A percentile compares a stretch with the other conserved stretches of the same genome.
phyloP scores from a whole-genome alignment of 2,329 filamentous ascomycete genomes.

The Aspergillus versicolor region DNA sequence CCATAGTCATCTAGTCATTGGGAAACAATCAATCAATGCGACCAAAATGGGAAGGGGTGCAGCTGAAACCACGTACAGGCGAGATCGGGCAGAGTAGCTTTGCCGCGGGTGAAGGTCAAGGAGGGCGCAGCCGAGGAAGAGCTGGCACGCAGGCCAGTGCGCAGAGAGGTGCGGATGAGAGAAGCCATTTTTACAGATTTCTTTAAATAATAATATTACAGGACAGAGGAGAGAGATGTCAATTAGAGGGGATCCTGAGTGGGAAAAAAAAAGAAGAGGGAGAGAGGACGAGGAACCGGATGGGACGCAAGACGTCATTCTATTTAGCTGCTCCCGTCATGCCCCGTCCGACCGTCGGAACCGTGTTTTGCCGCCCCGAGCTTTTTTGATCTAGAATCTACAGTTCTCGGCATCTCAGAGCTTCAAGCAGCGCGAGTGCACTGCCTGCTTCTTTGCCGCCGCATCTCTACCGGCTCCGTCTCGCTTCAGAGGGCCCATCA shows the following conservation, averaged over 20 bases:
- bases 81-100: slow-evolving; percentile 91
- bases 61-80: slow-evolving; percentile 56
- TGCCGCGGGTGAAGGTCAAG: slow-evolving; percentile 77
- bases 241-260: slow-evolving; percentile 8
- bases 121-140: slow-evolving; percentile 61
- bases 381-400: slow-evolving; percentile 7
- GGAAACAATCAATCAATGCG: neutral
- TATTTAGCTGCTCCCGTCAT: slow-evolving; percentile 10
- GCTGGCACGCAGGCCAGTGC: slow-evolving; percentile 69
- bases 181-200: slow-evolving; percentile 62
- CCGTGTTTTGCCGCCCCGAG: slow-evolving; percentile 23
- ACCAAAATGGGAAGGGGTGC: neutral
- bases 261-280: slow-evolving; percentile 6
- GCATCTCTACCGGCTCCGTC: neutral
- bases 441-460: neutral
- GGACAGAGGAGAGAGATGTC: slow-evolving; percentile 2
- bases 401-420: neutral
- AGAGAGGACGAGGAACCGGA: slow-evolving; percentile 13
- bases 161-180: slow-evolving; percentile 70
- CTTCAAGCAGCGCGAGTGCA: neutral
- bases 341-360: slow-evolving; percentile 16
- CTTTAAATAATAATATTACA: slow-evolving; percentile 9
- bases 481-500: slow-evolving; percentile 15
- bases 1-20: slow-evolving; percentile 78
- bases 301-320: slow-evolving; percentile 22